These are phyloP conservation scores for Lasiosphaeria ovina DNA, from an alignment of 495 filamentous ascomycete species.

Conservation along the genomic window DNA sequence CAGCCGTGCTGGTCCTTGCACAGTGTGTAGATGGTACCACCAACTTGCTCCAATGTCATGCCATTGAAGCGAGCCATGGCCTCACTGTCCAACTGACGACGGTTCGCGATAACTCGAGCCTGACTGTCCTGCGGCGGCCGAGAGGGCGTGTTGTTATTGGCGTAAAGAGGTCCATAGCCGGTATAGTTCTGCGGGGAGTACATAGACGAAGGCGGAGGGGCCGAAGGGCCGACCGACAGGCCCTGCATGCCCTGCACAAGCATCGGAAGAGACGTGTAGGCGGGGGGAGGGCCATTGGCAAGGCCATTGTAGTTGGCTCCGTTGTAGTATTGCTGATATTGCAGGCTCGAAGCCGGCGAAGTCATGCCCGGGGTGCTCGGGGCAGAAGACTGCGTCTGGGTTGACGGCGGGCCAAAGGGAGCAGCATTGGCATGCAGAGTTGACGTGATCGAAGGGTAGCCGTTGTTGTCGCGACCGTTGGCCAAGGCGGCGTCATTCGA, in stretches of 20 bases:
- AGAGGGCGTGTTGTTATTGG: constrained; percentile 25
- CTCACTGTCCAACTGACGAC: constrained; percentile 64
- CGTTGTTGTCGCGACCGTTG: constrained; percentile 49
- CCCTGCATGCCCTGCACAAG: constrained; percentile 64
- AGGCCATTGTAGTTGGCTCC: constrained; percentile 31
- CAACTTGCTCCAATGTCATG: constrained; percentile 71
- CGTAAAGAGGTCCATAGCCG: constrained; percentile 43
- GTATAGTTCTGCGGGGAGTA: constrained; percentile 53
- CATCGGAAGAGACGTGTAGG: constrained; percentile 53
- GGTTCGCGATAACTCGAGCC: constrained; percentile 66
- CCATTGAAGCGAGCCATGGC: constrained; percentile 72
- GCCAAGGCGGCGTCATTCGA: constrained; percentile 42
- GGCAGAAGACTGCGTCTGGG: constrained; percentile 32
- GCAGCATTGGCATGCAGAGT: constrained; percentile 75
- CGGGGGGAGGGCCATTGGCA: constrained; percentile 15
- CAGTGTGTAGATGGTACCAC: constrained; percentile 76
- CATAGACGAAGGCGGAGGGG: constrained; percentile 19
- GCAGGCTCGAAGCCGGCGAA: constrained; percentile 34
- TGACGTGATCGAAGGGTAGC: constrained; percentile 57
- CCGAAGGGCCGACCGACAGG: constrained; percentile 49
- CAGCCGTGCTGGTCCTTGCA: constrained; percentile 99
- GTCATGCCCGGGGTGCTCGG: constrained; percentile 35
- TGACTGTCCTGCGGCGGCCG: constrained; percentile 58
- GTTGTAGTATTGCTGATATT: constrained; percentile 38
- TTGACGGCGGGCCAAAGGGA: constrained; percentile 58